Base-by-base conservation (phyloP, 2,329 filamentous ascomycete genomes). In the Macrophomina pseudophaseolina region DNA sequence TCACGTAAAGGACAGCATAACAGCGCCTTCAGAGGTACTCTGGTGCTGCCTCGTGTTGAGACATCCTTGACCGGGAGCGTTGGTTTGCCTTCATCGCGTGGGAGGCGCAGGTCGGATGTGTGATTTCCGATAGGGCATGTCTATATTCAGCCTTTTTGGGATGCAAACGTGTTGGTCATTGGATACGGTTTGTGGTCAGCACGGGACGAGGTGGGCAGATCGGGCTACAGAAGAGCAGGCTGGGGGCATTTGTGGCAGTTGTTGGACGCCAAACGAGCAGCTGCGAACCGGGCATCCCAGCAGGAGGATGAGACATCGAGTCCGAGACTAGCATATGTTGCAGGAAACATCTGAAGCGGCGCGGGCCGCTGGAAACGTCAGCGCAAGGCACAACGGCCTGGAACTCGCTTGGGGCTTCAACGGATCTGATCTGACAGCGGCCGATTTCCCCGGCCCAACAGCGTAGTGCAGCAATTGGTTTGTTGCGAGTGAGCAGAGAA, bases 131-230 rank as follows among this genome's bases (percentile, higher is more conserved):
- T 28, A 38, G 14, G 32, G 16, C 5, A 6, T 33, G 18, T 49
- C 58, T 62, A 51, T 49, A 49, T 62, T 62, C 58, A 62, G 44
- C 32, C 11, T 3, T 23, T 35, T 14, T 14, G 54, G 54, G 12
- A 30, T 12, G 54, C 58, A 62, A 62, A 62, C 58, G 42, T 49
- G 58, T 62, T 62, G 58, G 44, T 18, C 7, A 23, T 8, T 12
- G 28, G 18, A 44, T 18, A 18, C 33, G 42, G 44, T 8, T 32
- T 58, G 23, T 35, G 16, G 16, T 44, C 28, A 9, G 40, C 7
- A 32, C 38, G 44, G 56, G 32, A 46, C 56, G 56, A 33, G 42
- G 33, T 32, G 52, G 32, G 14, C 8, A 33, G 30, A 1, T 23
- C 52, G 28, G 28, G 28, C 23, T 8, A 28, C 30, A 49, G 23